Evolutionary conservation across 176 grass and related monocot genomes (phyloP).

Genomic region (Phyllostachys edulis): DNA sequence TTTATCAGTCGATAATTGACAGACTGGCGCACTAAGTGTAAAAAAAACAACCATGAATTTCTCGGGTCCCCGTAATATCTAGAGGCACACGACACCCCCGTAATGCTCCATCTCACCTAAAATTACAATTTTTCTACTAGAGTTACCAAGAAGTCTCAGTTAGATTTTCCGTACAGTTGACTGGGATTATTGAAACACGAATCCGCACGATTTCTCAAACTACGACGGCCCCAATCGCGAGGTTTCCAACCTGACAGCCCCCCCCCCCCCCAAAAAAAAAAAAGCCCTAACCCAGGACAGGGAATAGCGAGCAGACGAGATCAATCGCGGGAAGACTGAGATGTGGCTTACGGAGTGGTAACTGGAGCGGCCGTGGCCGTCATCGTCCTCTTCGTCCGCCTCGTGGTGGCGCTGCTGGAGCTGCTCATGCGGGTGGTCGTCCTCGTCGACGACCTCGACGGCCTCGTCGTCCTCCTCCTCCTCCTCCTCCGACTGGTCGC

Average conservation of each 20-base stretch:
- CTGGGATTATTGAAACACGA: neutral
- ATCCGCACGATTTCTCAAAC: neutral
- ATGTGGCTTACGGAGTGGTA: slow-evolving; percentile 48
- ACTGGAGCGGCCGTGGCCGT: slow-evolving; percentile 16
- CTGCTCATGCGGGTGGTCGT: slow-evolving; percentile 31
- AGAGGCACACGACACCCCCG: neutral
- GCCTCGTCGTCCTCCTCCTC: slow-evolving; percentile 52
- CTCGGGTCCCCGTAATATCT: neutral
- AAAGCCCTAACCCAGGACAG: neutral
- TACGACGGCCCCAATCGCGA: neutral
- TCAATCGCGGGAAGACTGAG: neutral
- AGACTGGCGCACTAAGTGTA: neutral
- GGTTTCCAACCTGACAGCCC: neutral
- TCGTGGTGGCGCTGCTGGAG: slow-evolving; percentile 19
- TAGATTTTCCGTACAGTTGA: neutral
- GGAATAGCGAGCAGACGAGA: neutral
- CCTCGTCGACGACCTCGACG: slow-evolving; percentile 65
- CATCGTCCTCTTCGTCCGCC: slow-evolving; percentile 30
- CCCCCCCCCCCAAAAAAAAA: neutral
- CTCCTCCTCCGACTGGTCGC: slow-evolving; percentile 93
- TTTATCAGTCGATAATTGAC: neutral
- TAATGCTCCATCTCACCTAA: neutral
- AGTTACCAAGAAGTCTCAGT: neutral
- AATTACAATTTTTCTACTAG: neutral
- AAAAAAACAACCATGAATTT: neutral